These are phyloP conservation scores for Septoria linicola DNA, from an alignment of 2,329 filamentous ascomycete genomes.

Conservation along the genomic window DNA sequence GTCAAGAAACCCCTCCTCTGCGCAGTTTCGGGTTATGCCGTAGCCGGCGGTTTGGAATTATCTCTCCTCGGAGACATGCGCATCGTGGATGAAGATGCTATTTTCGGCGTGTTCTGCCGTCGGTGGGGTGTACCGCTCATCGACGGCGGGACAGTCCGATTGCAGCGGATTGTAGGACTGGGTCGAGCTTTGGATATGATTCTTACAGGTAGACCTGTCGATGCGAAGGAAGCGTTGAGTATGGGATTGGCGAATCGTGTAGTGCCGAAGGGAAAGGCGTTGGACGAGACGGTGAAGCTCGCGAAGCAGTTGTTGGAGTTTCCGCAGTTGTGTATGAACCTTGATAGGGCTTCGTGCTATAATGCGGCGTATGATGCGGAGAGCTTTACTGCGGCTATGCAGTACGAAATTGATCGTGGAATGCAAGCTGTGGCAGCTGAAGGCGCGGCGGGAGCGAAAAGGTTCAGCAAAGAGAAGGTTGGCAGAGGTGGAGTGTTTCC, in stretches of 20 bases:
- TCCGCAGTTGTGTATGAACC: slow-evolving; percentile 54
- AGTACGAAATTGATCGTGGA: slow-evolving; percentile 50
- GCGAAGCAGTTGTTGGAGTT: slow-evolving; percentile 51
- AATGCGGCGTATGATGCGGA: slow-evolving; percentile 51
- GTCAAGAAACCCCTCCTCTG: slow-evolving; percentile 54
- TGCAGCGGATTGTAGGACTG: slow-evolving; percentile 54
- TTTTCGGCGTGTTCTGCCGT: slow-evolving; percentile 58
- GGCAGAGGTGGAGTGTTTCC: background rate
- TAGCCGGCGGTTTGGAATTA: slow-evolving; percentile 56
- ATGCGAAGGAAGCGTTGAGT: slow-evolving; percentile 50
- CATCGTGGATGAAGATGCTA: slow-evolving; percentile 53
- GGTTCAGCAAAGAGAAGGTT: slow-evolving; percentile 36
- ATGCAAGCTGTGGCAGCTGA: slow-evolving; percentile 46
- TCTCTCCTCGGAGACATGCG: slow-evolving; percentile 55
- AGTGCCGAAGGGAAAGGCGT: slow-evolving; percentile 50
- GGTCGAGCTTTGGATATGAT: slow-evolving; percentile 58
- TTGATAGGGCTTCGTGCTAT: slow-evolving; percentile 51
- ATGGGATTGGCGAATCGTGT: slow-evolving; percentile 57
- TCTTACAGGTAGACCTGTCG: slow-evolving; percentile 53
- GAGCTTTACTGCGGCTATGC: slow-evolving; percentile 53
- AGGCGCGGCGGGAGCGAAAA: slow-evolving; percentile 44
- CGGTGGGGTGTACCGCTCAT: slow-evolving; percentile 53
- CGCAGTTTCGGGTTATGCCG: slow-evolving; percentile 54
- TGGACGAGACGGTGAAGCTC: slow-evolving; percentile 51
- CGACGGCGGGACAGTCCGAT: slow-evolving; percentile 54